Percentiles rank a stretch among this genome's conserved stretches.
phyloP scores from a whole-genome alignment of 352 stramenopile genomes.

The Phytophthora fragariaefolia region DNA sequence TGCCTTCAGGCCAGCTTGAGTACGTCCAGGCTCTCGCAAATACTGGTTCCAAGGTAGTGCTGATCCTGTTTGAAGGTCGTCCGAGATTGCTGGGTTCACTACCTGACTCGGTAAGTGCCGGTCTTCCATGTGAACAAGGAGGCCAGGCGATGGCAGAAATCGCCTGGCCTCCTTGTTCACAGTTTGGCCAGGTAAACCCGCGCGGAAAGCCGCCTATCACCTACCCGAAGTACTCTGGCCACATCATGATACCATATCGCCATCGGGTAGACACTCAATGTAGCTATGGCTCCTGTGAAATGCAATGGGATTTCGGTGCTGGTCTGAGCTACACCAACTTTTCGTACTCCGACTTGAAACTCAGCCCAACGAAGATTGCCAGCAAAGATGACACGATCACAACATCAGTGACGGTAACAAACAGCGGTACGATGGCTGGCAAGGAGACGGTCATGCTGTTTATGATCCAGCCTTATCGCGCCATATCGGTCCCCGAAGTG shows the following conservation, averaged over 20 bases:
- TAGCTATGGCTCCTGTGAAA: slow-evolving; percentile 49
- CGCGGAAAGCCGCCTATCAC: slow-evolving; percentile 82
- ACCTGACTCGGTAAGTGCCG: slow-evolving; percentile 71
- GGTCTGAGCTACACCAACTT: slow-evolving; percentile 79
- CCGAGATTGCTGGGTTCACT: slow-evolving; percentile 52
- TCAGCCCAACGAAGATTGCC: slow-evolving; percentile 42
- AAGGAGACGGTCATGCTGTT: slow-evolving; percentile 85
- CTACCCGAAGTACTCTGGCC: slow-evolving; percentile 69
- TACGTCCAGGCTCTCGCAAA: slow-evolving; percentile 77
- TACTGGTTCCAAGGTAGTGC: slow-evolving; percentile 62
- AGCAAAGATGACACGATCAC: slow-evolving; percentile 27
- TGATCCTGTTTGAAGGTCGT: slow-evolving; percentile 76
- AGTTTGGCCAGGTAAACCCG: slow-evolving; percentile 80
- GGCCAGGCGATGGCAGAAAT: slow-evolving; percentile 88
- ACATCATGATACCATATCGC: slow-evolving; percentile 76
- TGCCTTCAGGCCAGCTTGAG: slow-evolving; percentile 66
- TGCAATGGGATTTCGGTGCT: slow-evolving; percentile 69
- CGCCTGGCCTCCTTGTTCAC: too few species aligned
- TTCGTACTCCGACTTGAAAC: slow-evolving; percentile 48
- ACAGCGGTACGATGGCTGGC: slow-evolving; percentile 57
- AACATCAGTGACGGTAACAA: slow-evolving; percentile 67
- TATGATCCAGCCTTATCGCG: slow-evolving; percentile 66
- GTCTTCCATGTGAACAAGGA: slow-evolving; percentile 78
- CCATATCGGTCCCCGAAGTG: slow-evolving; percentile 68
- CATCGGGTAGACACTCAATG: slow-evolving; percentile 64